Base-by-base conservation (phyloP, 495 filamentous ascomycete genomes). In the Annulohypoxylon bovei region DNA sequence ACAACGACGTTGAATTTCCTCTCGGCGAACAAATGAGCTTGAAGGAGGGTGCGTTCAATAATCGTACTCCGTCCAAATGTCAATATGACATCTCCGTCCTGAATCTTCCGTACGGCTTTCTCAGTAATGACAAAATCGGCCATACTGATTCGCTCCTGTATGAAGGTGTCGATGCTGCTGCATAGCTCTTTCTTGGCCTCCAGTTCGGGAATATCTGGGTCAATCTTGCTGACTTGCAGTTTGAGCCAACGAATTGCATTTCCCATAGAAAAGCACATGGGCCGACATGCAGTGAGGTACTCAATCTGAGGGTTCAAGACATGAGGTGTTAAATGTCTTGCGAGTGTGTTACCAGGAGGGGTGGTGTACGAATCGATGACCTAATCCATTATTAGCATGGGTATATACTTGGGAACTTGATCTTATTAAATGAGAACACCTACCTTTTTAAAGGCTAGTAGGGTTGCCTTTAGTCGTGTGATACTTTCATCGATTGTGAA, bases 201-300 rank as follows among this genome's bases (percentile, higher is more conserved):
- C 3, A 86, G 77, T 69, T 99, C 94, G 12, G 92, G 88, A 6
- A 88, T 87, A 64, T 91, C 89, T 9, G 94, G 92, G 75, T 97
- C 93, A 65, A 97, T 88, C 50, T 89, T 90, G 57, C 91, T 88
- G 78, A 99, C 94, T 74, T 90, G 87, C 28, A 95, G 85, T 81
- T 99, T 99, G 18, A 99, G 85, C 81, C 93, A 93, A 37, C 96
- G 88, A 77, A 99, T 97, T 18, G 93, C 93, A 79, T 98, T 98
- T 61, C 96, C 94, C 88, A 97, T 95, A 42, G 91, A 91, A 77
- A 95, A 93, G 54, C 92, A 94, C 79, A 98, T 91, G 9, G 95
- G 93, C 5, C 95, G 90, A 75, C 93, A 97, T 62, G 93, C 93
- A 44, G 91, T 92, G 28, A 99, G 89, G 75, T 95, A 97, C 65